Conservation (phyloP, 2,329 filamentous ascomycete genomes). For the Penicillium digitatum region DNA sequence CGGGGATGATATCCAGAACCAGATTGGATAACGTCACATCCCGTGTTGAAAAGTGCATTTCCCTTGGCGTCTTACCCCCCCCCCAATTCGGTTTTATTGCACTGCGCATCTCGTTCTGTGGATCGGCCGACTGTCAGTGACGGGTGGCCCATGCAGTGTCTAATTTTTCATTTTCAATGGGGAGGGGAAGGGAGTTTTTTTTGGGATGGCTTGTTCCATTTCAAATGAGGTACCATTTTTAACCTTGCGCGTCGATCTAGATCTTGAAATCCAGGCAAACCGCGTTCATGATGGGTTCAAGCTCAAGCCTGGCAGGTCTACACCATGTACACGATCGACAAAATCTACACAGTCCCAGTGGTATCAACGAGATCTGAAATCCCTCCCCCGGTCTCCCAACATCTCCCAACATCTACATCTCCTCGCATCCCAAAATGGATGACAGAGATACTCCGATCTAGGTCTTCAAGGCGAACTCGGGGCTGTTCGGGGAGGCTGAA, state of each 20-base stretch:
- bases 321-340: too few relatives aligned
- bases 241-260: background rate
- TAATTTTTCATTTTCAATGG: background rate
- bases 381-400: too few relatives aligned
- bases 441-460: background rate
- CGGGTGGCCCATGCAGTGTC: slow-evolving; percentile 21
- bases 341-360: too few relatives aligned
- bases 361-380: too few relatives aligned
- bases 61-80: too few relatives aligned
- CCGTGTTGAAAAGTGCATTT: background rate
- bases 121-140: slow-evolving; percentile 17
- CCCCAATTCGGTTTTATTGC: background rate
- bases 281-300: too few relatives aligned
- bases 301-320: too few relatives aligned
- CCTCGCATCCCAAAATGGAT: background rate
- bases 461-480: slow-evolving; percentile 4
- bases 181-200: too few relatives aligned
- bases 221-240: background rate
- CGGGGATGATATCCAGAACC: background rate
- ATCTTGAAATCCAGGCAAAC: background rate
- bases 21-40: slow-evolving; percentile 9
- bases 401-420: too few relatives aligned
- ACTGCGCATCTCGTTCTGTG: too few relatives aligned
- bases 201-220: too few relatives aligned
- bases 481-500: slow-evolving; percentile 8